These are phyloP conservation scores for Coelastrella sp. DNA, from an alignment of 139 green algal species.

Conservation along the genomic window DNA sequence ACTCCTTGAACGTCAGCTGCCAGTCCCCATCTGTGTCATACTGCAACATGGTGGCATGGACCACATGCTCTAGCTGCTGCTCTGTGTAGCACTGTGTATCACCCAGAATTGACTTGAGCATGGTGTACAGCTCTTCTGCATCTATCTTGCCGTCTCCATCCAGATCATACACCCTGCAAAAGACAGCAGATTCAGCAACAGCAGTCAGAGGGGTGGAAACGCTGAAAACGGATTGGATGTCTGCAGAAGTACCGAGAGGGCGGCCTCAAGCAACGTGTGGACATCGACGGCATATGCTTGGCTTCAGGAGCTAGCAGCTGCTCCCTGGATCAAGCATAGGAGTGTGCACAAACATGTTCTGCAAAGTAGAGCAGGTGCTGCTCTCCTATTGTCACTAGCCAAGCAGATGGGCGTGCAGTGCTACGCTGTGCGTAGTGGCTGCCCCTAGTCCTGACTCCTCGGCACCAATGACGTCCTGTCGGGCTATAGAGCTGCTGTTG, in stretches of 20 bases:
- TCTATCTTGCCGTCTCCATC: conserved; percentile 58
- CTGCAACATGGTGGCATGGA: conserved; percentile 39
- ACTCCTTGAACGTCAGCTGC: conserved; percentile 48
- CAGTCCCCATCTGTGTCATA: conserved; percentile 57
- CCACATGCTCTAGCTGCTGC: conserved; percentile 56
- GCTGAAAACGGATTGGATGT: background rate
- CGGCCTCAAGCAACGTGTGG: no score
- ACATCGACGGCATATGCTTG: no score
- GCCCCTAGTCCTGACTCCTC: background rate
- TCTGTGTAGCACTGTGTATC: conserved; percentile 36
- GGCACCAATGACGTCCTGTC: no score
- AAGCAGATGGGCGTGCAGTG: background rate
- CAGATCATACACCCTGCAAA: conserved; percentile 60
- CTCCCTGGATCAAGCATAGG: no score
- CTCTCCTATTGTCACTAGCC: no score
- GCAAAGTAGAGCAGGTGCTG: no score
- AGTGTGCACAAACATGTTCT: no score
- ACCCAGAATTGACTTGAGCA: conserved; percentile 51
- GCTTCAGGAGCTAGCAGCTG: no score
- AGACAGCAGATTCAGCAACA: conserved; percentile 25
- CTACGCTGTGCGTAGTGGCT: no score
- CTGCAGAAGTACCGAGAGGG: no score
- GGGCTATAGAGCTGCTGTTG: background rate
- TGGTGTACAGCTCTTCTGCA: conserved; percentile 48
- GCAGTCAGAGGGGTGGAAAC: background rate